Evolutionary conservation across 1,284 basidiomycete genomes (phyloP), one percentile per base, ranked within the genome.

Genomic region (Ustilago crameri): DNA sequence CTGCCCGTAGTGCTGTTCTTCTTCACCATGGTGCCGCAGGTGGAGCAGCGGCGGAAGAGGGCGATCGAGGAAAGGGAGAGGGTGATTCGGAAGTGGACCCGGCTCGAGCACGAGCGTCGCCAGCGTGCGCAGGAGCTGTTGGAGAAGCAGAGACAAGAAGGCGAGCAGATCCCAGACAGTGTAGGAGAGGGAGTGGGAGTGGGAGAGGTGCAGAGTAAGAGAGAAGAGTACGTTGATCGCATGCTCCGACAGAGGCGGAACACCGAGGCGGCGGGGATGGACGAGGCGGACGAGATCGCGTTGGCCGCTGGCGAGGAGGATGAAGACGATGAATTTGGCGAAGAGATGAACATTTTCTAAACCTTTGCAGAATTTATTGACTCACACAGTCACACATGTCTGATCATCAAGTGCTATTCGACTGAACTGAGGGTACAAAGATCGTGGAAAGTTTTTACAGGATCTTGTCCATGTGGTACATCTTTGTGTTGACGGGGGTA

Each of bases 401-500:
- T n/a, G 20, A 20, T 18, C 37, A 12, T 15, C 14, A 40, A 15
- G 9, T 40, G 3, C 9, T 40, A 34, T 9, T 8, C 32, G 32
- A 34, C n/a, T n/a, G n/a, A n/a, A n/a, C n/a, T n/a, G n/a, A n/a
- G n/a, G 32, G 9, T 34, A 34, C 8, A 34, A 34, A 37, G 35
- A n/a, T 5, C 8, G n/a, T 37, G 35, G n/a, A 17, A 37, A 37
- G 35, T 14, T 8, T 34, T 23, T 42, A 73, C 38, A 73, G 63
- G 20, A 77, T 70, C 47, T 57, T 65, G 51, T 75, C 67, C 62
- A 77, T 67, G 9, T 45, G 23, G 66, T 77, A 77, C 73, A 75
- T 75, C 14, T 61, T 61, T 40, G 75, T 80, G 10, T 56, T 34
- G 27, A 61, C 69, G 17, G 77, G 74, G 20, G 76, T 76, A 10